phyloP scores from a whole-genome alignment of 805 yeast species.

The Komagataella pastoris region DNA sequence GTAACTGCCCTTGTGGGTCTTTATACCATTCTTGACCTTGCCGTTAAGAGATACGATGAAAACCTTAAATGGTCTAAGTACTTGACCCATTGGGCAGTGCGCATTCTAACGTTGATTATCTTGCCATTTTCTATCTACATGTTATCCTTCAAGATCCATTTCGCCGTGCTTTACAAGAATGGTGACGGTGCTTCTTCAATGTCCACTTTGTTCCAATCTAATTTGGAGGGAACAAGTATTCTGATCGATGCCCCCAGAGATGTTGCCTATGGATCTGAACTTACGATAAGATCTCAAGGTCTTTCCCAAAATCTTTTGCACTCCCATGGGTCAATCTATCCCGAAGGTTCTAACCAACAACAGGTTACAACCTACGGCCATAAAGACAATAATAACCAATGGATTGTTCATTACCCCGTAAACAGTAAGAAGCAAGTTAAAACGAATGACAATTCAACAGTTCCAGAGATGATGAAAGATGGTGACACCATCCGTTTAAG shows the following conservation, averaged over 20 bases:
- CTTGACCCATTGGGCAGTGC: conserved; percentile 54
- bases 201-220: conserved; percentile 76
- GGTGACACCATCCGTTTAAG: conserved; percentile 50
- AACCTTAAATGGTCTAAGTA: conserved; percentile 21
- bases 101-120: conserved; percentile 53
- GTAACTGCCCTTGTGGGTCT: conserved; percentile 48
- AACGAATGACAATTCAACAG: conserved; percentile 12
- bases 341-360: conserved; percentile 88
- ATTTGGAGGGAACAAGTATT: conserved; percentile 52
- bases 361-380: conserved; percentile 94
- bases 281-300: conserved; percentile 60
- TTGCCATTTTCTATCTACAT: conserved; percentile 63
- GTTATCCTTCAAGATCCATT: conserved; percentile 70
- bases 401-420: conserved; percentile 33
- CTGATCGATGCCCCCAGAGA: conserved; percentile 55
- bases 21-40: conserved; percentile 41
- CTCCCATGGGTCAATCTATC: conserved; percentile 76
- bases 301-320: conserved; percentile 68
- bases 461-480: conserved; percentile 34
- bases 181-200: conserved; percentile 67
- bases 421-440: conserved; percentile 21
- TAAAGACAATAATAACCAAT: conserved; percentile 76
- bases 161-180: conserved; percentile 55
- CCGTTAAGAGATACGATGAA: conserved; percentile 26
- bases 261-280: conserved; percentile 38